phyloP scores from a whole-genome alignment of 208 protist genomes.

The Balamuthia mandrillaris region DNA sequence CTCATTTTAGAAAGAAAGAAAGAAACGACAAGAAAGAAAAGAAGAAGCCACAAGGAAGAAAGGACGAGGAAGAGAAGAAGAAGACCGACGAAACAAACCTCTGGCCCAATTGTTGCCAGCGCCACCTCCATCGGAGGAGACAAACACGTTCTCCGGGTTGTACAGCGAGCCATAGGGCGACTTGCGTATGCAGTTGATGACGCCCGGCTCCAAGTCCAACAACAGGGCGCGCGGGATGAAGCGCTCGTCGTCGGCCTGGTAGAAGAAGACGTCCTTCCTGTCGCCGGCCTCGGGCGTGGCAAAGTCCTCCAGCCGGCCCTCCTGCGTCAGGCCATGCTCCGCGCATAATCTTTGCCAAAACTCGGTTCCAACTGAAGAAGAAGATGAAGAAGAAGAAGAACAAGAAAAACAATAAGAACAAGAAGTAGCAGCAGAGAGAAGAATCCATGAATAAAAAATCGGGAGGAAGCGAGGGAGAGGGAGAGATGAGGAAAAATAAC shows the following conservation, averaged over 20 bases:
- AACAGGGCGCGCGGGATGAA: constrained; percentile 98
- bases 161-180: constrained; percentile 91
- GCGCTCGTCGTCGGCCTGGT: constrained; percentile 98
- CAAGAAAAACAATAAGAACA: neutral
- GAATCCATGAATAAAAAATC: constrained; percentile 33
- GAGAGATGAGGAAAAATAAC: constrained; percentile 2
- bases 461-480: neutral
- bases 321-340: constrained; percentile 96
- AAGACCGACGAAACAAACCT: constrained; percentile 57
- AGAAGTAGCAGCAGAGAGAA: neutral
- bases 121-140: constrained; percentile 89
- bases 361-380: constrained; percentile 92
- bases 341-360: constrained; percentile 98
- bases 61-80: neutral
- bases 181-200: constrained; percentile 89
- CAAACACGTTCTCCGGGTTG: constrained; percentile 98
- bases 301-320: constrained; percentile 91
- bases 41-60: neutral
- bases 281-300: constrained; percentile 85
- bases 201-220: constrained; percentile 98
- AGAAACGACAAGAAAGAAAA: neutral
- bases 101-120: constrained; percentile 99
- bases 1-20: neutral
- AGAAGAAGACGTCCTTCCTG: constrained; percentile 99
- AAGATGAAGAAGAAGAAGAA: neutral